Evolutionary conservation across 805 yeast species (phyloP).

Genomic region (Lachancea fermentati): DNA sequence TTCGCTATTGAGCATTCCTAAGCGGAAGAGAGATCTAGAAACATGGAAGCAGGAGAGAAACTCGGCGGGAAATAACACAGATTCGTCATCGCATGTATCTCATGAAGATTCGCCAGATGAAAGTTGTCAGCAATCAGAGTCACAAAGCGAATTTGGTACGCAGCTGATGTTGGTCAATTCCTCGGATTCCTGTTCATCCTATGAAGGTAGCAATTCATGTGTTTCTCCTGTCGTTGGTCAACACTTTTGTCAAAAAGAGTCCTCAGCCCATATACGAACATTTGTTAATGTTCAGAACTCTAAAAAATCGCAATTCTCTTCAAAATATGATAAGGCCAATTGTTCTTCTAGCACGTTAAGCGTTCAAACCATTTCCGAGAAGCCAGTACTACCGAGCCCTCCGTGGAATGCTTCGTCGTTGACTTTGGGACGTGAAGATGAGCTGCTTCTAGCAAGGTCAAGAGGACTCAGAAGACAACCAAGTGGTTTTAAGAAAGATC

Average conservation of each 20-base stretch:
- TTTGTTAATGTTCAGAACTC: too few relatives aligned
- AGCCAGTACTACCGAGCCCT: background rate
- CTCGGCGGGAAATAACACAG: background rate
- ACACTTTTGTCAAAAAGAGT: background rate
- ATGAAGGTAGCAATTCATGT: conserved; percentile 4
- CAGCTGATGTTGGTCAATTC: conserved; percentile 4
- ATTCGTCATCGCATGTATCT: too few relatives aligned
- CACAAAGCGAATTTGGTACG: conserved; percentile 1
- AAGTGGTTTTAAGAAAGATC: conserved; percentile 23
- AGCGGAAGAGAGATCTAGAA: conserved; percentile 5
- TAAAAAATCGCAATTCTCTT: too few relatives aligned
- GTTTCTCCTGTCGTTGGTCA: conserved; percentile 6
- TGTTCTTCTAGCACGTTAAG: background rate
- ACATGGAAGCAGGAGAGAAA: background rate
- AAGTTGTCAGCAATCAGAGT: background rate
- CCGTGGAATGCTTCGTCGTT: background rate
- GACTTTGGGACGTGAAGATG: conserved; percentile 1
- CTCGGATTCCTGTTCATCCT: conserved; percentile 3
- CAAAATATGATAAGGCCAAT: too few relatives aligned
- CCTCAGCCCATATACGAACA: background rate
- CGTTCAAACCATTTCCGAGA: background rate
- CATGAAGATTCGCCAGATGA: background rate
- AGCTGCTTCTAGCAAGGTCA: background rate
- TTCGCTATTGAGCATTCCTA: conserved; percentile 16
- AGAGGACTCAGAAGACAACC: background rate